Conservation (phyloP, 225 moss, liverwort and hornwort species). For the Climacium dendroides region DNA sequence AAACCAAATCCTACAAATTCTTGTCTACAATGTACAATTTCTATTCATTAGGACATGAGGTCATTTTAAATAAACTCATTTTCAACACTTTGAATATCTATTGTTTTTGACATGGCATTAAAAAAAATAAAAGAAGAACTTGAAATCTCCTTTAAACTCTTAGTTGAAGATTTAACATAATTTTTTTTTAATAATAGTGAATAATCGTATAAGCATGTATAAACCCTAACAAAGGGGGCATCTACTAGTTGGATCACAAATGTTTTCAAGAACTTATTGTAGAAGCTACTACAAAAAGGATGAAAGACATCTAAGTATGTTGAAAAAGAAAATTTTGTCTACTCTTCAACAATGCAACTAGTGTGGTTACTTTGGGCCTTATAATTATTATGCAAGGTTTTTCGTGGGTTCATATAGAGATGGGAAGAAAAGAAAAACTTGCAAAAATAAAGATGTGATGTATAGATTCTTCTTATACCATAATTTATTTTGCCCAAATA, state of each 20-base stretch:
- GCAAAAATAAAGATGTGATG: neutral
- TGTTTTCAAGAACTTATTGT: no score
- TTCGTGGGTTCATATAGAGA: neutral
- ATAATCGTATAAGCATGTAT: neutral
- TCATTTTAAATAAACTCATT: neutral
- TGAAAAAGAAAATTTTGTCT: neutral
- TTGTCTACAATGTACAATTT: neutral
- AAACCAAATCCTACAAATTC: neutral
- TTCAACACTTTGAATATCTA: neutral
- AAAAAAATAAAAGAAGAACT: neutral
- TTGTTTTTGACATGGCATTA: no score
- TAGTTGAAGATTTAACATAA: neutral
- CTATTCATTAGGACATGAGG: neutral
- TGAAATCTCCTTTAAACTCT: neutral
- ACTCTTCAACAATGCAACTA: accelerated
- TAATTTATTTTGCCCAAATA: neutral
- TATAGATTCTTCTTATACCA: neutral
- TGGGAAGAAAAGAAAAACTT: neutral
- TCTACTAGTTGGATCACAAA: neutral
- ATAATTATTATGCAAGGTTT: neutral
- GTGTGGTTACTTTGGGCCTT: accelerated
- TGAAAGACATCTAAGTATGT: neutral
- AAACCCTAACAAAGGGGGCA: neutral
- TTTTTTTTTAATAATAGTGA: neutral
- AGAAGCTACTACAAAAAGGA: no score